Percentiles rank a stretch among this genome's conserved stretches.
These are phyloP conservation scores for Centella asiatica DNA, from an alignment of 129 eudicot genomes.

Conservation along the genomic window DNA sequence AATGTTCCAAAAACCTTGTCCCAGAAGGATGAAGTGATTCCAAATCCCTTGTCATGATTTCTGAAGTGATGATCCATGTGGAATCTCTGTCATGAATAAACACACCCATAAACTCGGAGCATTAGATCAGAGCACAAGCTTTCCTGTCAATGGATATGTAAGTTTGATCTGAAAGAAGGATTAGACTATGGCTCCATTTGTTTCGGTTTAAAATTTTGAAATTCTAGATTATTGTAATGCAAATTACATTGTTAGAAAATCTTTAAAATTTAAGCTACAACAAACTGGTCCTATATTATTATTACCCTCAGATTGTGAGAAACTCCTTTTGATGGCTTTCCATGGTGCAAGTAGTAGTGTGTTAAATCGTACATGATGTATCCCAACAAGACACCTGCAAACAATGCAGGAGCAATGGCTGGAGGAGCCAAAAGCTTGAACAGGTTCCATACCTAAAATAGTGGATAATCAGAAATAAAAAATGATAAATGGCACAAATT, in stretches of 20 bases:
- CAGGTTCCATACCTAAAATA: constrained; percentile 31
- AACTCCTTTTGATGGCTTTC: constrained; percentile 32
- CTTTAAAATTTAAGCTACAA: too few relatives aligned
- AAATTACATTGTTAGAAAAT: too few relatives aligned
- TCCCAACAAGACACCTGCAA: constrained; percentile 50
- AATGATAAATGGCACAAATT: too few relatives aligned
- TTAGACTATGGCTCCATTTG: too few relatives aligned
- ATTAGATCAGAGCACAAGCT: too few relatives aligned
- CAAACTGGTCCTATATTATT: background rate
- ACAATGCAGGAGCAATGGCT: constrained; percentile 25
- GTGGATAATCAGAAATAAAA: background rate
- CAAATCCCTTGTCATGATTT: constrained; percentile 41
- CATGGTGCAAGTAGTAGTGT: constrained; percentile 56
- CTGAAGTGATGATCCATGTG: constrained; percentile 49
- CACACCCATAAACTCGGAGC: background rate
- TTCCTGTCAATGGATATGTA: too few relatives aligned
- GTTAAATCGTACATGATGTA: constrained; percentile 46
- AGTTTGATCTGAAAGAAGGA: background rate
- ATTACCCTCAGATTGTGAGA: constrained; percentile 35
- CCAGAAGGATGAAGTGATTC: constrained; percentile 41
- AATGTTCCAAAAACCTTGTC: constrained; percentile 43
- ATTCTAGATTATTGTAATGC: too few relatives aligned
- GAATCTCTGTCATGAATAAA: constrained; percentile 20
- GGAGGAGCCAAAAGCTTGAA: constrained; percentile 20
- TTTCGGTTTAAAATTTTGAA: too few relatives aligned